These are phyloP conservation scores for Aphanomyces astaci DNA, from an alignment of 352 stramenopile species.

Conservation along the genomic window DNA sequence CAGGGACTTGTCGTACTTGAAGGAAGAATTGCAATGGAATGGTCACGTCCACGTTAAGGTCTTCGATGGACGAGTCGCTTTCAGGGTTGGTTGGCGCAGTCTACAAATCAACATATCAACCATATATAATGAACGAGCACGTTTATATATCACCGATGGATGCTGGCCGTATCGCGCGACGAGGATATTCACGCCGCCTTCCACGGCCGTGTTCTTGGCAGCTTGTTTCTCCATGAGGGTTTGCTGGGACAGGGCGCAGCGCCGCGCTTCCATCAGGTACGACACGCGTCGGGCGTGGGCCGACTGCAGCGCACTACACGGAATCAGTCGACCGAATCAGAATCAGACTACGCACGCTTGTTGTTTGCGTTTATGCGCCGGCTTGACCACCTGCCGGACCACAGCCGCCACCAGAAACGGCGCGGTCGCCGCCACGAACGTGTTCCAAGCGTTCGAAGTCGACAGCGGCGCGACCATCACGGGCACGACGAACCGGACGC, in stretches of 20 bases:
- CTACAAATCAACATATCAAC: not conserved
- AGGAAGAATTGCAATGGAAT: constrained; percentile 77
- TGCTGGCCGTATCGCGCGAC: constrained; percentile 68
- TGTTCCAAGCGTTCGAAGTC: constrained; percentile 52
- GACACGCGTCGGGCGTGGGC: constrained; percentile 30
- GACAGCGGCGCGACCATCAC: constrained; percentile 77
- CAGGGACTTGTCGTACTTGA: constrained; percentile 30
- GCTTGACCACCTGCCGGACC: constrained; percentile 57
- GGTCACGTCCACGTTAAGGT: constrained; percentile 50
- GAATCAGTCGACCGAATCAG: not conserved
- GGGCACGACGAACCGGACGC: constrained; percentile 71
- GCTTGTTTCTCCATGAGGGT: constrained; percentile 60
- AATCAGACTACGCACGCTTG: constrained; percentile 33
- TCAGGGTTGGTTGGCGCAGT: not conserved
- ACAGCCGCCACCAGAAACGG: constrained; percentile 59
- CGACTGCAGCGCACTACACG: constrained; percentile 1
- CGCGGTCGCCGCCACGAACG: constrained; percentile 62
- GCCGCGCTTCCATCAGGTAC: constrained; percentile 47
- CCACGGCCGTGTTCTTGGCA: constrained; percentile 47
- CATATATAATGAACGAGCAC: not conserved
- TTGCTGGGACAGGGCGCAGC: constrained; percentile 56
- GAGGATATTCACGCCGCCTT: constrained; percentile 59
- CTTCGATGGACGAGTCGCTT: constrained; percentile 9
- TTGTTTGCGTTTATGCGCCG: constrained; percentile 49
- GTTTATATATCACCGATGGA: constrained; percentile 34